Conservation (phyloP, 768 basidiomycete species). For the Mycena chlorophos region DNA sequence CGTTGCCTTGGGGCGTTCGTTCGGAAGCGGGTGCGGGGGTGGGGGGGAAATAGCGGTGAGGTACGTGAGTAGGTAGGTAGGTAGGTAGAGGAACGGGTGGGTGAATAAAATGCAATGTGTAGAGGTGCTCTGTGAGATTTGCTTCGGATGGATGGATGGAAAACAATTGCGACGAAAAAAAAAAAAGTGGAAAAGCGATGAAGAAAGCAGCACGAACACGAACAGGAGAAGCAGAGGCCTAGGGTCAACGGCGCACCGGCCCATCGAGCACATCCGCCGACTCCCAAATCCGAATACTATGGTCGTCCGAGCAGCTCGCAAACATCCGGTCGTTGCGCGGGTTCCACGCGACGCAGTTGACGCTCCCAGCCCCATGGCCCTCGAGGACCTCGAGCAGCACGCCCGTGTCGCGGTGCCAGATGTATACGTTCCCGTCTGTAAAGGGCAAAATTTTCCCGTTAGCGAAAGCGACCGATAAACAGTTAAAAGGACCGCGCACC, state of each 20-base stretch:
- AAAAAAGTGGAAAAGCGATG: neutral
- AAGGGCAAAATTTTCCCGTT: slow-evolving; percentile 18
- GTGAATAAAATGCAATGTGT: too few relatives aligned
- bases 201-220: neutral
- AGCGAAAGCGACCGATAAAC: slow-evolving; percentile 1
- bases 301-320: slow-evolving; percentile 94
- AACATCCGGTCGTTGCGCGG: slow-evolving; percentile 87
- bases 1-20: too few relatives aligned
- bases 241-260: slow-evolving; percentile 22
- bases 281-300: slow-evolving; percentile 90
- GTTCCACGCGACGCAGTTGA: slow-evolving; percentile 98
- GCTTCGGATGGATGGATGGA: too few relatives aligned
- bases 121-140: too few relatives aligned
- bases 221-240: too few relatives aligned
- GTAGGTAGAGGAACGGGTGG: too few relatives aligned
- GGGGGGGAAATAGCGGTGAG: too few relatives aligned
- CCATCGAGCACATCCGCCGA: slow-evolving; percentile 21
- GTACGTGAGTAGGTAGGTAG: too few relatives aligned
- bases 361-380: slow-evolving; percentile 87
- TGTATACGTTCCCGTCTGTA: slow-evolving; percentile 92
- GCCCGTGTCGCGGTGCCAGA: slow-evolving; percentile 91
- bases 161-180: too few relatives aligned
- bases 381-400: slow-evolving; percentile 80
- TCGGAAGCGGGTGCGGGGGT: too few relatives aligned
- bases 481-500: slow-evolving; percentile 52